Percentiles rank a stretch among this genome's conserved stretches.
Evolutionary conservation across 2,329 filamentous ascomycete genomes (phyloP).

Genomic region (Ophioceras dolichostomum): DNA sequence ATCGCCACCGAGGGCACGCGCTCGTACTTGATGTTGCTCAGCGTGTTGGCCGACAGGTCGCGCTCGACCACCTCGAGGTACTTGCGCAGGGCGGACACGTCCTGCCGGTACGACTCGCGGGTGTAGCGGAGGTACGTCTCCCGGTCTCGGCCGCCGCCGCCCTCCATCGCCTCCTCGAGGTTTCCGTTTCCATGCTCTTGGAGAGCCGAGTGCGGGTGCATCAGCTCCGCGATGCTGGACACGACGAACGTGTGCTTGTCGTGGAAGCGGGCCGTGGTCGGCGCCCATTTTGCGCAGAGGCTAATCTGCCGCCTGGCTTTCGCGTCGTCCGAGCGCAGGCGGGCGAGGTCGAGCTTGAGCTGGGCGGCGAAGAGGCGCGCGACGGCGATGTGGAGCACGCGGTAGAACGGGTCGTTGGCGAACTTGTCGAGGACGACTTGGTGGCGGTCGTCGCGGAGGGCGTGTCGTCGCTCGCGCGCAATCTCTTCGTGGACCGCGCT

Average conservation of each 20-base stretch:
- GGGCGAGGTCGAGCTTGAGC: slow-evolving; percentile 30
- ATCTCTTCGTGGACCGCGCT: slow-evolving; percentile 9
- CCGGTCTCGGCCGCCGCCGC: slow-evolving; percentile 21
- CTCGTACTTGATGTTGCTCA: slow-evolving; percentile 41
- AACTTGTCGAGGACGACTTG: slow-evolving; percentile 24
- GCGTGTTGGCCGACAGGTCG: slow-evolving; percentile 30
- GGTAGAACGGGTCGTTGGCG: slow-evolving; percentile 30
- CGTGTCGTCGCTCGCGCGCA: slow-evolving; percentile 12
- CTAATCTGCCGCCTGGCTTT: slow-evolving; percentile 32
- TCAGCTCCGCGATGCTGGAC: slow-evolving; percentile 42
- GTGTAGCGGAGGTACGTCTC: slow-evolving; percentile 40
- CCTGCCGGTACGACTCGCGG: slow-evolving; percentile 39
- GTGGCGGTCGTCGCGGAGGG: slow-evolving; percentile 26
- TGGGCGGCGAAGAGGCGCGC: slow-evolving; percentile 45
- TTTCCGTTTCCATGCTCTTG: no score
- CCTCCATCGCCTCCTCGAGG: no score
- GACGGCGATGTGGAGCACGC: slow-evolving; percentile 36
- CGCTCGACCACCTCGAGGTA: slow-evolving; percentile 40
- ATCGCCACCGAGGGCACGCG: slow-evolving; percentile 44
- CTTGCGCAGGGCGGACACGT: slow-evolving; percentile 37
- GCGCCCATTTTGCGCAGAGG: slow-evolving; percentile 49
- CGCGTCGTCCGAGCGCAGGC: slow-evolving; percentile 23
- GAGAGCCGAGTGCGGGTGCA: slow-evolving; percentile 26
- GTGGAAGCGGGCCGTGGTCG: slow-evolving; percentile 39
- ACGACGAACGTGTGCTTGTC: slow-evolving; percentile 46